These are phyloP conservation scores for Sporothrix humicola DNA, from an alignment of 2,329 filamentous ascomycete species.

Conservation along the genomic window DNA sequence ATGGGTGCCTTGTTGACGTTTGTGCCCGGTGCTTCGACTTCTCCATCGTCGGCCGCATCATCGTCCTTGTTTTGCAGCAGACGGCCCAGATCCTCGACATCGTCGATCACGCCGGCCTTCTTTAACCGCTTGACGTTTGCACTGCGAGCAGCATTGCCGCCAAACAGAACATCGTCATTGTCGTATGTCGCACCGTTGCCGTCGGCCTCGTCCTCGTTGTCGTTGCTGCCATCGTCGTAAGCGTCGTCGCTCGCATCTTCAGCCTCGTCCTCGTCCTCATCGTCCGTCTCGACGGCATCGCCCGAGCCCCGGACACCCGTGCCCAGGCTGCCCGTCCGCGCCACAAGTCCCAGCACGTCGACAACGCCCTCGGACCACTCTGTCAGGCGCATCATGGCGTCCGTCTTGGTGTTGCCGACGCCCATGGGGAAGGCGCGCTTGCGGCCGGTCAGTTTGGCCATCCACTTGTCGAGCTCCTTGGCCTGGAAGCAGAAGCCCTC, in stretches of 20 bases:
- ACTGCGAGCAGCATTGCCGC: slow-evolving; percentile 51
- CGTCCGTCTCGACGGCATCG: slow-evolving; percentile 82
- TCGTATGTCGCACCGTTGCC: slow-evolving; percentile 45
- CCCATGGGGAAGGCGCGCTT: slow-evolving; percentile 90
- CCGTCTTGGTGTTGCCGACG: slow-evolving; percentile 78
- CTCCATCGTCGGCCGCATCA: neutral
- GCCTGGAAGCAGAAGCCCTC: slow-evolving; percentile 95
- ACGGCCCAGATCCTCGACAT: slow-evolving; percentile 82
- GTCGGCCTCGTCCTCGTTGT: slow-evolving; percentile 51
- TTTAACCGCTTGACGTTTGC: slow-evolving; percentile 51
- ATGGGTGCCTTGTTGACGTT: slow-evolving; percentile 55
- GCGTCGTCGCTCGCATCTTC: slow-evolving; percentile 54
- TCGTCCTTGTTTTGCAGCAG: slow-evolving; percentile 58
- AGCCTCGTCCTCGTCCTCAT: slow-evolving; percentile 74
- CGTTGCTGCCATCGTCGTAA: slow-evolving; percentile 69
- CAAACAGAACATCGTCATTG: slow-evolving; percentile 59
- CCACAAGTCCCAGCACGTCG: slow-evolving; percentile 71
- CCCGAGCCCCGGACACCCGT: slow-evolving; percentile 78
- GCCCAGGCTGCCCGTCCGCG: slow-evolving; percentile 61
- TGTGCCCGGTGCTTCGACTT: slow-evolving; percentile 19
- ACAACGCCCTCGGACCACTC: slow-evolving; percentile 81
- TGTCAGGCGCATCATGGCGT: slow-evolving; percentile 67
- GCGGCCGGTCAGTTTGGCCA: slow-evolving; percentile 88
- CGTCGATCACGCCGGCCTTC: slow-evolving; percentile 63
- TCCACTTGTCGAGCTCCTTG: slow-evolving; percentile 89